Base-by-base conservation (phyloP, 2,329 filamentous ascomycete genomes). In the Pseudogymnoascus sp. region DNA sequence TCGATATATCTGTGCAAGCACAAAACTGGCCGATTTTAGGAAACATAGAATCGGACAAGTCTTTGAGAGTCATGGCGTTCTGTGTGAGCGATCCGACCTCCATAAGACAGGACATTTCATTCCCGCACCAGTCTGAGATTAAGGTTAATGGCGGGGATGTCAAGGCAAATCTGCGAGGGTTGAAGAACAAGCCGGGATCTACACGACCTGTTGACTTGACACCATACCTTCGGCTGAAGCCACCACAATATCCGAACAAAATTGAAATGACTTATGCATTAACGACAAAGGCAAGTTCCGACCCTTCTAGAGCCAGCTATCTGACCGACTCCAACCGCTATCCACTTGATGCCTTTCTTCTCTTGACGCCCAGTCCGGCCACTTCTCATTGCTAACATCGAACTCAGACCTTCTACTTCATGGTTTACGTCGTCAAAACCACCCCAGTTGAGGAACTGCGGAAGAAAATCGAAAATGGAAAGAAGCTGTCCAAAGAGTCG, bases 101-200 rank as follows among this genome's bases (percentile, higher is more conserved):
- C 13, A 84, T 83, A 15, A 74, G 79, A 2, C 89, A 90, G 60
- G 91, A 97, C 66, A 87, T 99, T 62, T 79, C 90, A 0, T 99
- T 99, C 68, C 95, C 95, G 1, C 87, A 93, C 69, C 92, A 97
- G 76, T 89, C 95, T 33, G 95, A 99, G 73, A 82, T 99, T 64
- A 93, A 92, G 73, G 85, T 96, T 63, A 99, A 99, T 70, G 83
- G 86, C 9, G 89, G 89, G 35, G 91, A 97, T 64, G 83, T 97
- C 68, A 95, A 93, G 75, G 88, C 89, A n/a, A 99, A 97, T 73
- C 82, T 96, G 68, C 89, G 95, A 68, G 95, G 95, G 4, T 77
- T 99, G 66, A 99, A 99, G 77, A 97, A 96, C 75, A 96, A 95
- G 75, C 91, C 93, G 6, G 95, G 95, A 21, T 96, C 95, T 50